Percentiles rank a stretch among this genome's conserved stretches.
Conservation (phyloP, 73 alveolate species). For the Paramecium tetraurelia region DNA sequence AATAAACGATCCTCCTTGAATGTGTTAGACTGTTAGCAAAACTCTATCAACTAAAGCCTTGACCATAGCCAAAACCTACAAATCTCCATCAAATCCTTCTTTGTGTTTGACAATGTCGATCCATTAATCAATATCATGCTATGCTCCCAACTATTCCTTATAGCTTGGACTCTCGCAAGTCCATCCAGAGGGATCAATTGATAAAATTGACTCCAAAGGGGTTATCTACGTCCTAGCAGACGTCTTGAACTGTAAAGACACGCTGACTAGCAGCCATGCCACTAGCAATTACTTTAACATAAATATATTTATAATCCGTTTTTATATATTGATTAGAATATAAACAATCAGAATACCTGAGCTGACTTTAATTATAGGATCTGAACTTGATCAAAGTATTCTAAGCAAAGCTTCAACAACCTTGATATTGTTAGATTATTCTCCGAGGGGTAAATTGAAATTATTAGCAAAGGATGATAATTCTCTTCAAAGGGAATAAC, state of each 20-base stretch:
- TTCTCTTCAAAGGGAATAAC: background rate
- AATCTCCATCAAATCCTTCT: slow-evolving; percentile 51
- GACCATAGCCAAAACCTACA: slow-evolving; percentile 48
- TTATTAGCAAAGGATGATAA: background rate
- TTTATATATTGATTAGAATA: background rate
- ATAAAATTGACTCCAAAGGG: slow-evolving; percentile 1
- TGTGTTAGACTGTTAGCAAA: slow-evolving; percentile 8
- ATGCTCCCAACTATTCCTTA: slow-evolving; percentile 31
- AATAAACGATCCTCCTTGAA: background rate
- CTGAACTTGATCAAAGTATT: background rate
- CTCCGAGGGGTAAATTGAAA: background rate
- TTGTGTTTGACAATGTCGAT: slow-evolving; percentile 30
- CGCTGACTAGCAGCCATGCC: slow-evolving; percentile 39
- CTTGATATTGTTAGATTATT: background rate
- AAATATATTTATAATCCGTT: slow-evolving; percentile 22
- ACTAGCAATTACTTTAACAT: background rate
- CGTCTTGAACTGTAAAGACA: background rate
- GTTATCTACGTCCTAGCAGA: background rate
- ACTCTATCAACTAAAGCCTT: slow-evolving; percentile 33
- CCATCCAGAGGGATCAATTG: slow-evolving; percentile 47
- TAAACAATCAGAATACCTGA: background rate
- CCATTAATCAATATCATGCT: slow-evolving; percentile 26
- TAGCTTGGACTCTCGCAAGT: slow-evolving; percentile 27
- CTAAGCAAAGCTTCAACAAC: background rate
- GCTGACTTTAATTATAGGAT: background rate